Percentiles rank a stretch among this genome's conserved stretches.
These are phyloP conservation scores for Aspergillus sp. DNA, from an alignment of 2,329 filamentous ascomycete genomes.

Conservation along the genomic window DNA sequence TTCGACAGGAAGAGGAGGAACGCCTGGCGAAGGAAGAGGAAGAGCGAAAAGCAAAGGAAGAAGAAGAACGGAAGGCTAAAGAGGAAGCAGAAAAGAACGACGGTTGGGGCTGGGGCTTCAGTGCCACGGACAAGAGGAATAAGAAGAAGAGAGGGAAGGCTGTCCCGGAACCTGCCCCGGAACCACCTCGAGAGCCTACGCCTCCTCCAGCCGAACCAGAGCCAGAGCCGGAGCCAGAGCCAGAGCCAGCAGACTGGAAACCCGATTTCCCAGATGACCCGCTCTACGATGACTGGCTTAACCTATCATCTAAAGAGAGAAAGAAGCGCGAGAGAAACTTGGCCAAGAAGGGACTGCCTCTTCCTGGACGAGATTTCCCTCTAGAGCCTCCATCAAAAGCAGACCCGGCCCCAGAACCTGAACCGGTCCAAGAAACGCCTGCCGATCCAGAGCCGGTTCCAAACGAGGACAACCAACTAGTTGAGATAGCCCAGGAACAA, in stretches of 20 bases:
- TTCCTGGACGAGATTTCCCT: slow-evolving; percentile 29
- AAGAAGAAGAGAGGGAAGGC: slow-evolving; percentile 27
- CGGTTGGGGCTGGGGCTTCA: slow-evolving; percentile 27
- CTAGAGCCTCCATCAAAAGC: slow-evolving; percentile 14
- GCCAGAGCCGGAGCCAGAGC: slow-evolving; percentile 22
- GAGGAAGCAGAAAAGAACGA: slow-evolving; percentile 21
- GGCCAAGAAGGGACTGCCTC: slow-evolving; percentile 17
- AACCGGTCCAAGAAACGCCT: slow-evolving; percentile 12
- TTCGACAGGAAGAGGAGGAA: slow-evolving; percentile 11
- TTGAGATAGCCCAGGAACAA: slow-evolving; percentile 7
- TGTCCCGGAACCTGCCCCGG: slow-evolving; percentile 16
- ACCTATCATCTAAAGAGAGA: slow-evolving; percentile 17
- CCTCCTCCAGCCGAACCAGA: slow-evolving; percentile 21
- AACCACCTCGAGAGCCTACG: slow-evolving; percentile 19
- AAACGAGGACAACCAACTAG: slow-evolving; percentile 25
- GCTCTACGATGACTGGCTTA: slow-evolving; percentile 20
- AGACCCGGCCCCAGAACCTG: slow-evolving; percentile 8
- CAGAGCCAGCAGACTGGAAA: slow-evolving; percentile 11
- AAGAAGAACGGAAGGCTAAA: slow-evolving; percentile 17
- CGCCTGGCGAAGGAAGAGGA: slow-evolving; percentile 15
- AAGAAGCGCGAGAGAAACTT: slow-evolving; percentile 21
- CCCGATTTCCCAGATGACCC: slow-evolving; percentile 23
- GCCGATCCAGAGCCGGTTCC: slow-evolving; percentile 7
- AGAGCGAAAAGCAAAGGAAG: slow-evolving; percentile 22
- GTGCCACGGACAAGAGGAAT: slow-evolving; percentile 31